These are phyloP conservation scores for Nyssa sinensis DNA, from an alignment of 148 eudicot genomes.

Conservation along the genomic window DNA sequence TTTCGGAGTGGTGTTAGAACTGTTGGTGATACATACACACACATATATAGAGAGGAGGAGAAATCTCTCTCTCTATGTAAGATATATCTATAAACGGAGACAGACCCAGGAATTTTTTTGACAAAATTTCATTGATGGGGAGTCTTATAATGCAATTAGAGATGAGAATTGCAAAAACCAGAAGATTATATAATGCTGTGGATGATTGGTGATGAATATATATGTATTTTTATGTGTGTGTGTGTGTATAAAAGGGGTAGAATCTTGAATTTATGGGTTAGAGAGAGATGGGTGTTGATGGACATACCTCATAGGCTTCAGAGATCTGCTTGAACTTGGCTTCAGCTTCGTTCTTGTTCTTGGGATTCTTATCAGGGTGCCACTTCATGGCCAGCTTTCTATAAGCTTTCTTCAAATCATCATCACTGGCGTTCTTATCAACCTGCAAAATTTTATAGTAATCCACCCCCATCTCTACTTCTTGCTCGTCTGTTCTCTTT, in stretches of 20 bases:
- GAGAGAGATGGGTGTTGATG: background rate
- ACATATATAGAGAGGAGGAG: no score
- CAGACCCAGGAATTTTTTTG: no score
- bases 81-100: no score
- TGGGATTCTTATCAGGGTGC: slow-evolving; percentile 64
- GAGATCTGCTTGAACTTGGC: slow-evolving; percentile 74
- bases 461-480: slow-evolving; percentile 50
- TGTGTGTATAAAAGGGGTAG: no score
- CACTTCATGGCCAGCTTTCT: slow-evolving; percentile 62
- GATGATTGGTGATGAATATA: background rate
- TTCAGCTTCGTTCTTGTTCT: slow-evolving; percentile 56
- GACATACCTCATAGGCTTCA: slow-evolving; percentile 58
- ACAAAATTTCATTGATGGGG: no score
- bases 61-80: no score
- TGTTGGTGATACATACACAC: no score
- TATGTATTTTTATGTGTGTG: no score
- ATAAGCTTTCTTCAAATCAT: slow-evolving; percentile 70
- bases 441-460: slow-evolving; percentile 56
- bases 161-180: no score
- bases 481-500: slow-evolving; percentile 20
- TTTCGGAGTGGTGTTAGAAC: no score
- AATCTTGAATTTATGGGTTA: no score
- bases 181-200: background rate
- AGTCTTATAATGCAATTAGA: no score
- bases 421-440: slow-evolving; percentile 52